Evolutionary conservation across 148 eudicot genomes (phyloP), one percentile per base, ranked within the genome.

Genomic region (Camellia sinensis): DNA sequence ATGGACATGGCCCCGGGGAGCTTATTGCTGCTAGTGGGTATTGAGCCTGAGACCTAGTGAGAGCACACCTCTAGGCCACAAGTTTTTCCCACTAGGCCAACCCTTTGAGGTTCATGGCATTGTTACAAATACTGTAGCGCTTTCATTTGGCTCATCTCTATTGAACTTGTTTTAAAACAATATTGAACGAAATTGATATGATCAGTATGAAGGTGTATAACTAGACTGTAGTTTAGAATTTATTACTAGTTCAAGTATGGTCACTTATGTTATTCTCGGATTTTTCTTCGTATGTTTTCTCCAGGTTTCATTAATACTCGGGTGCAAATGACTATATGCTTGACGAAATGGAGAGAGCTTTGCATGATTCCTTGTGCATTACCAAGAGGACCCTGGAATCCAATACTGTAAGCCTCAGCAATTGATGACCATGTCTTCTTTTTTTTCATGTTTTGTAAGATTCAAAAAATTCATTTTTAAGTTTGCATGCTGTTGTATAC

Each of bases 321-420:
- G 99, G 99, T 66, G 99, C 99, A 71, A 96, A 96, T 80, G 99
- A 96, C 78, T 93, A 64, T 83, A 96, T 96, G 99, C 98, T 96
- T 84, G 99, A 96, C 86, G 98, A 96, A 89, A 96, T 93, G 98
- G 99, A 96, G 53, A 93, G 99, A 87, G 92, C 99, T 46, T 54
- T 96, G 85, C 99, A 96, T 87, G 99, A 96, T 87, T 95, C 98
- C 79, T 79, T 96, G 85, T 88, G 92, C 85, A 93, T 96, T 82
- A 98, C 93, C 59, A 96, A 96, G 89, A 91, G 99, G 86, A 90
- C 99, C 45, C 91, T 96, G 63, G 99, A 96, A 82, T 96, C 99
- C 73, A 92, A 89, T 80, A 88, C 93, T 64, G 98, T 96, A 85
- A 85, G 75, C 76, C 79, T 75, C 48, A 21, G 62, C 43, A 66